These are phyloP conservation scores for Conticribra guillardii DNA, from an alignment of 108 stramenopile genomes.

Conservation along the genomic window DNA sequence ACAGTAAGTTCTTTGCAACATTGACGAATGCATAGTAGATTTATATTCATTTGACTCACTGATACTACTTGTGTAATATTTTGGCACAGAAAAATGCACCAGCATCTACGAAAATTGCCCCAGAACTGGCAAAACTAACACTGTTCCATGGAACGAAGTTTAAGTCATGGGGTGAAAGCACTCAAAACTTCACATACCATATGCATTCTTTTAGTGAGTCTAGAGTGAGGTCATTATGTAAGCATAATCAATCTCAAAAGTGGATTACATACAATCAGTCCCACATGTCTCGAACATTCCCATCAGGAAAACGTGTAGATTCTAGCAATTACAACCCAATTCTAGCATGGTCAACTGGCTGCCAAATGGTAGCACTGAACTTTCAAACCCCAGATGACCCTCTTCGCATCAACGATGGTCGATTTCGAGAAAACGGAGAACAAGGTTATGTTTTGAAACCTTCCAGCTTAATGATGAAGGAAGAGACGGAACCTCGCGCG, in stretches of 20 bases:
- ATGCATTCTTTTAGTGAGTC: constrained; percentile 88
- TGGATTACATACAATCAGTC: constrained; percentile 81
- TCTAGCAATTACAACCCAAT: constrained; percentile 95
- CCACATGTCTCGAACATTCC: constrained; percentile 91
- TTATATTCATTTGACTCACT: background rate
- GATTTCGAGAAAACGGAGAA: constrained; percentile 85
- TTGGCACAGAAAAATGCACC: constrained; percentile 18
- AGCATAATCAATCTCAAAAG: constrained; percentile 39
- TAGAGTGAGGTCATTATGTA: constrained; percentile 55
- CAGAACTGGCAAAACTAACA: constrained; percentile 68
- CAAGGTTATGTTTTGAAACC: constrained; percentile 96
- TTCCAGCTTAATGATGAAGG: constrained; percentile 51
- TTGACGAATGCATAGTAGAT: constrained; percentile 1
- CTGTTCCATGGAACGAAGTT: constrained; percentile 80
- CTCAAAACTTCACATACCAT: constrained; percentile 49
- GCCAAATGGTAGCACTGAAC: constrained; percentile 95
- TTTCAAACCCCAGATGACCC: constrained; percentile 85
- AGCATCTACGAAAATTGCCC: constrained; percentile 55
- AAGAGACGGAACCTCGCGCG: constrained; percentile 37
- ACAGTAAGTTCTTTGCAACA: constrained; percentile 18
- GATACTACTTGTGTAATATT: too few relatives aligned
- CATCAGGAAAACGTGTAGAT: constrained; percentile 84
- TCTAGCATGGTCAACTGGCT: constrained; percentile 88
- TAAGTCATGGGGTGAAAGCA: constrained; percentile 62
- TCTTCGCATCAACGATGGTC: constrained; percentile 88